Percentiles rank a stretch among this genome's conserved stretches.
Conservation (phyloP, 768 basidiomycete species). For the Macrocybe gigantea region DNA sequence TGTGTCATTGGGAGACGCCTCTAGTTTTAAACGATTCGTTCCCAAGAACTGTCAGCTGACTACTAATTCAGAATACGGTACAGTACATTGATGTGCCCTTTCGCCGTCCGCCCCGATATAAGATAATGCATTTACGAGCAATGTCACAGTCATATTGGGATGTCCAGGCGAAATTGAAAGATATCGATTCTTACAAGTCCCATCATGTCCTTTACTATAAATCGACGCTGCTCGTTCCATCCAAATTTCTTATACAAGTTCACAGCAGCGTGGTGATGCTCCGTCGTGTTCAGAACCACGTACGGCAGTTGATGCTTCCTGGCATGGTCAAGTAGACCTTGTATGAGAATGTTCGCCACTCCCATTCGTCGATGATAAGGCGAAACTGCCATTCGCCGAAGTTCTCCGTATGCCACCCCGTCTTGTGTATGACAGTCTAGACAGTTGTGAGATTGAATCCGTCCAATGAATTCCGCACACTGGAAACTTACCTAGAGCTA, state of each 20-base stretch:
- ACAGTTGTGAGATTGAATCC: too few species aligned
- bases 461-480: too few species aligned
- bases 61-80: too few species aligned
- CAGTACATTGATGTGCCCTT: too few species aligned
- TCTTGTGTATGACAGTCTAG: constrained; percentile 5
- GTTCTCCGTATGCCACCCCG: constrained; percentile 1
- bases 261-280: constrained; percentile 5
- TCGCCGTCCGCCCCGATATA: too few species aligned
- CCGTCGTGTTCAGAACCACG: constrained; percentile 1
- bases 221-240: constrained; percentile 8
- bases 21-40: too few species aligned
- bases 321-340: constrained; percentile 5
- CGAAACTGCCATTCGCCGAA: constrained; percentile 10
- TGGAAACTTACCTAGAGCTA: constrained; percentile 12
- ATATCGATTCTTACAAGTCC: not conserved
- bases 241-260: constrained; percentile 10
- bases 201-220: not conserved
- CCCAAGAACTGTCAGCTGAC: too few species aligned
- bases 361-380: constrained; percentile 8
- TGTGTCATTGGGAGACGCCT: too few species aligned
- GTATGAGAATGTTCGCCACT: constrained; percentile 6
- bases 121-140: too few species aligned
- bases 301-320: not conserved
- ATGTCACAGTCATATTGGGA: not conserved
- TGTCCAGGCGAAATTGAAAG: constrained; percentile 1